Conservation (phyloP, 805 yeast genomes). For the Yarrowia hollandica region DNA sequence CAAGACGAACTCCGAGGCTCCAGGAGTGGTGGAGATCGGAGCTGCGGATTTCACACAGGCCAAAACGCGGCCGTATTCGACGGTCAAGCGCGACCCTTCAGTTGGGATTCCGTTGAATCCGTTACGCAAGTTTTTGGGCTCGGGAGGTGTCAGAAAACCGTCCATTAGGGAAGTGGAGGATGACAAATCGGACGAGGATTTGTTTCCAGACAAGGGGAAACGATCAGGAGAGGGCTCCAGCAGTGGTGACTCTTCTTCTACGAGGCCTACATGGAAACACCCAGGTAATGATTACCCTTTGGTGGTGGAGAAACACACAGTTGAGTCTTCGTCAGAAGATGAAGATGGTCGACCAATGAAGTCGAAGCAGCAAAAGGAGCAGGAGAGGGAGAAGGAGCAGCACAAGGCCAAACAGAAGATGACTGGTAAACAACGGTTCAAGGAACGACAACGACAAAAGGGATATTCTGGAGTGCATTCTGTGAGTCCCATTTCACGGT, state of each 20-base stretch:
- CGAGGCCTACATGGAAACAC: background rate
- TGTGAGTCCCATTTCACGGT: background rate
- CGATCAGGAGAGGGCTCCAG: no score
- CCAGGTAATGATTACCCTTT: background rate
- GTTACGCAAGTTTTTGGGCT: no score
- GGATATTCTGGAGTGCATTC: no score
- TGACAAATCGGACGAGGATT: background rate
- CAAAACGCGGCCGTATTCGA: background rate
- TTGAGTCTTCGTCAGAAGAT: background rate
- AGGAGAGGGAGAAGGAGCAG: background rate
- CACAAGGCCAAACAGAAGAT: no score
- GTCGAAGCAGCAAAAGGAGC: background rate
- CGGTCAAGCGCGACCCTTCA: background rate
- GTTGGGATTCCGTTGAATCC: background rate
- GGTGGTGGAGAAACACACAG: no score
- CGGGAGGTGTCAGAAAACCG: background rate
- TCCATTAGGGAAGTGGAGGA: background rate
- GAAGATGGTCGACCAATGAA: background rate
- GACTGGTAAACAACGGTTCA: no score
- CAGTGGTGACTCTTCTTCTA: no score
- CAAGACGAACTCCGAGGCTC: background rate
- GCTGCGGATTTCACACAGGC: background rate
- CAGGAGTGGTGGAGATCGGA: slow-evolving; percentile 1
- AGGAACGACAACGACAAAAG: background rate
- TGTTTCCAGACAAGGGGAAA: background rate